Percentiles rank a stretch among this genome's conserved stretches.
phyloP scores from a whole-genome alignment of 345 rosid genomes.

The Brassica juncea region DNA sequence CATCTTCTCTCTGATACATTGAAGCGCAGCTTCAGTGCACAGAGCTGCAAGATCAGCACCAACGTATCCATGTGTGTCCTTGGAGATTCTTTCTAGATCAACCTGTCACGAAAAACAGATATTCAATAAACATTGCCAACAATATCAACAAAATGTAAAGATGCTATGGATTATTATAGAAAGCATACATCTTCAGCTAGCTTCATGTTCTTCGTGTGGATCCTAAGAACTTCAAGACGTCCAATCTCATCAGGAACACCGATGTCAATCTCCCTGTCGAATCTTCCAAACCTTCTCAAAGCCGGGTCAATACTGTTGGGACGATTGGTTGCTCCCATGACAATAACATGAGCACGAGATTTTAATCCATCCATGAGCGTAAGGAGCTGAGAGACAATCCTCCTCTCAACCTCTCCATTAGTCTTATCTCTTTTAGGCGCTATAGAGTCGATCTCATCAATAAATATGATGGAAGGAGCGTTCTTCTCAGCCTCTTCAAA shows the following conservation, averaged over 20 bases:
- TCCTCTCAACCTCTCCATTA: conserved; percentile 94
- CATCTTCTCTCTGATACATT: conserved; percentile 98
- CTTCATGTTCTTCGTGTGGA: conserved; percentile 98
- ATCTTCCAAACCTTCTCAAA: conserved; percentile 90
- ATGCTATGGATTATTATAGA: neutral
- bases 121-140: conserved; percentile 1
- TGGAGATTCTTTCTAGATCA: conserved; percentile 84
- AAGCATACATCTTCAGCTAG: conserved; percentile 79
- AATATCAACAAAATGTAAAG: neutral
- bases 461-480: conserved; percentile 93
- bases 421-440: conserved; percentile 98
- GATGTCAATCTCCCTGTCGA: conserved; percentile 90
- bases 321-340: conserved; percentile 98
- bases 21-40: conserved; percentile 97
- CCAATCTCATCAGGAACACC: conserved; percentile 98
- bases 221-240: conserved; percentile 98
- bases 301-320: conserved; percentile 97
- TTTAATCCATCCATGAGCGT: conserved; percentile 97
- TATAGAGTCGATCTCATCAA: conserved; percentile 92
- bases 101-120: conserved; percentile 49
- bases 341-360: conserved; percentile 89
- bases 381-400: conserved; percentile 92
- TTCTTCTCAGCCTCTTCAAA: conserved; percentile 98
- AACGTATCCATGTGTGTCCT: conserved; percentile 96
- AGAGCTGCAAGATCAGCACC: conserved; percentile 98